phyloP scores from a whole-genome alignment of 2,329 filamentous ascomycete genomes.

The Alternaria burnsii region DNA sequence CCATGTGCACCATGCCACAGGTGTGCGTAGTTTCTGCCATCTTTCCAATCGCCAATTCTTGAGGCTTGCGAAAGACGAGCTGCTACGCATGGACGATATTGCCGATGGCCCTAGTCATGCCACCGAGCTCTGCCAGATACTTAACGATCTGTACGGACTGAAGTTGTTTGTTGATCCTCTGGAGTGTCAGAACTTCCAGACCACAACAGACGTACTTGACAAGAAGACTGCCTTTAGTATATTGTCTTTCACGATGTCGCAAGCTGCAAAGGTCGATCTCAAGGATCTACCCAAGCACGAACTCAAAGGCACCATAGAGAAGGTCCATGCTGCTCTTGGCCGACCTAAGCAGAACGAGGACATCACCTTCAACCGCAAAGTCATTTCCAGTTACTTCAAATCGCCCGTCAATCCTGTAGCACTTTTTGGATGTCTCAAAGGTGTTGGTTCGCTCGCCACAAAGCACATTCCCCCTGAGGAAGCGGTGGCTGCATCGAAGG shows the following conservation, averaged over 20 bases:
- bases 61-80: conserved; percentile 85
- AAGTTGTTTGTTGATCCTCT: conserved; percentile 47
- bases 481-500: conserved; percentile 74
- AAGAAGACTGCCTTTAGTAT: conserved; percentile 80
- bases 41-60: conserved; percentile 86
- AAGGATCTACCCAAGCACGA: conserved; percentile 93
- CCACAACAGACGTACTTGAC: conserved; percentile 77
- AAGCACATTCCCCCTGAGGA: conserved; percentile 69
- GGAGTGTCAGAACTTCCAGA: conserved; percentile 71
- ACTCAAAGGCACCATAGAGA: conserved; percentile 87
- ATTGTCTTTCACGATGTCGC: conserved; percentile 81
- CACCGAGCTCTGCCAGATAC: conserved; percentile 78
- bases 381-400: conserved; percentile 82
- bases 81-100: conserved; percentile 77
- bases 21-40: conserved; percentile 85
- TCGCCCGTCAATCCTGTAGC: conserved; percentile 82
- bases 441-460: conserved; percentile 65
- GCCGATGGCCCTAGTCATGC: conserved; percentile 74
- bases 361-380: conserved; percentile 85
- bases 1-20: conserved; percentile 82
- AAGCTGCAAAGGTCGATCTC: conserved; percentile 84
- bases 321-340: conserved; percentile 87
- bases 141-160: conserved; percentile 53
- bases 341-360: conserved; percentile 77
- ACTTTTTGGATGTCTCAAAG: conserved; percentile 81